Percentiles rank a stretch among this genome's conserved stretches.
Evolutionary conservation across 805 yeast species (phyloP).

Genomic region (Wickerhamia fluorescens): DNA sequence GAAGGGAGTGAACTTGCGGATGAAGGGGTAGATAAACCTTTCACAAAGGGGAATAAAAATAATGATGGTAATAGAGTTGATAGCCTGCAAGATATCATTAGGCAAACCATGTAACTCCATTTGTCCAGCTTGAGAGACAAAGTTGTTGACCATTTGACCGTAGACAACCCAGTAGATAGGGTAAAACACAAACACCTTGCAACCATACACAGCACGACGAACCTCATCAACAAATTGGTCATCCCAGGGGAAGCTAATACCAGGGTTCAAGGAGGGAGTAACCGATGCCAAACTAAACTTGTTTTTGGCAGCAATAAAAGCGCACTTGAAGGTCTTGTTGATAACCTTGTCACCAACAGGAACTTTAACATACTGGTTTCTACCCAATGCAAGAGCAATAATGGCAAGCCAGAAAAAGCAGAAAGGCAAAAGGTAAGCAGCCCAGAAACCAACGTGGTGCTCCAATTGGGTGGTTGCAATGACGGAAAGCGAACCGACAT

Average conservation of each 20-base stretch:
- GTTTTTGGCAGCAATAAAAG: slow-evolving; percentile 38
- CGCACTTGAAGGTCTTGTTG: slow-evolving; percentile 40
- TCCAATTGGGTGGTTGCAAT: slow-evolving; percentile 74
- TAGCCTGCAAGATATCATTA: slow-evolving; percentile 68
- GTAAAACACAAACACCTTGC: slow-evolving; percentile 63
- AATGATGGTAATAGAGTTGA: slow-evolving; percentile 68
- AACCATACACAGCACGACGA: slow-evolving; percentile 53
- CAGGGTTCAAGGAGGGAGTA: slow-evolving; percentile 48
- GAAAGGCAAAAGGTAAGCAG: slow-evolving; percentile 70
- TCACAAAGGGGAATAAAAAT: slow-evolving; percentile 69
- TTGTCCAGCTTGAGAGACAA: slow-evolving; percentile 64
- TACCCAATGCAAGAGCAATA: slow-evolving; percentile 45
- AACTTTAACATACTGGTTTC: slow-evolving; percentile 45
- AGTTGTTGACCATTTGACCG: slow-evolving; percentile 63
- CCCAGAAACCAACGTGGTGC: slow-evolving; percentile 57
- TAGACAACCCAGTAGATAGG: slow-evolving; percentile 71
- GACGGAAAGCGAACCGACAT: slow-evolving; percentile 65
- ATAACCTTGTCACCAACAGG: slow-evolving; percentile 58
- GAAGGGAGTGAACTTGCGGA: slow-evolving; percentile 41
- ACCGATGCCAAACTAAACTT: slow-evolving; percentile 46
- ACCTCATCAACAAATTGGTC: slow-evolving; percentile 72
- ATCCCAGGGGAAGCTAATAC: slow-evolving; percentile 45
- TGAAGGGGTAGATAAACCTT: slow-evolving; percentile 40
- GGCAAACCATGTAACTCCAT: slow-evolving; percentile 74
- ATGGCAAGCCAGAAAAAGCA: slow-evolving; percentile 48